Percentiles rank a stretch among this genome's conserved stretches.
phyloP scores from a whole-genome alignment of 202 grass and related monocot genomes.

The Setaria italica region DNA sequence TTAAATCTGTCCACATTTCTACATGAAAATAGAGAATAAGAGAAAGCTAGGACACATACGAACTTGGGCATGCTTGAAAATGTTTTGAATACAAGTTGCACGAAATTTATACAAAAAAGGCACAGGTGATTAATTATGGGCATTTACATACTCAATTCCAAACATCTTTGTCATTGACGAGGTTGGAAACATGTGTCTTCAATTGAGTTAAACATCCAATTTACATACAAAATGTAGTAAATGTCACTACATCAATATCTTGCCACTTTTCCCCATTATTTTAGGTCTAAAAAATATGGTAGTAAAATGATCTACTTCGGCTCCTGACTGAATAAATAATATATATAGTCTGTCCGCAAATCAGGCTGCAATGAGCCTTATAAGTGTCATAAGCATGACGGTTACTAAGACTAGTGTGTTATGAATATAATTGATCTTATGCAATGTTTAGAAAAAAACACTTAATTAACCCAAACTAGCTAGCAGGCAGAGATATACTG shows the following conservation, averaged over 20 bases:
- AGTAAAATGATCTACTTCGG: not conserved
- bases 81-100: not conserved
- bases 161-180: not conserved
- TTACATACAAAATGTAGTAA: not conserved
- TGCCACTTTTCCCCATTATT: not conserved
- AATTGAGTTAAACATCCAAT: not conserved
- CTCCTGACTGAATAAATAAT: not conserved
- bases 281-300: not conserved
- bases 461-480: not conserved
- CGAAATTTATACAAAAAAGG: not conserved
- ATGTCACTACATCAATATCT: not conserved
- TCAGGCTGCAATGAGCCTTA: too few species aligned
- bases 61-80: not conserved
- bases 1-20: not conserved
- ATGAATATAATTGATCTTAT: not conserved
- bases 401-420: too few species aligned
- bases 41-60: not conserved
- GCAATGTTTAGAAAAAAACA: not conserved
- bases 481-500: not conserved
- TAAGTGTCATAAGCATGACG: too few species aligned
- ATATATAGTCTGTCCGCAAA: not conserved
- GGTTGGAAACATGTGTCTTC: not conserved
- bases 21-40: not conserved
- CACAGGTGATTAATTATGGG: not conserved
- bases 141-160: not conserved